Conservation (phyloP, 352 stramenopile genomes). For the Globisporangium rhizosaccharum region DNA sequence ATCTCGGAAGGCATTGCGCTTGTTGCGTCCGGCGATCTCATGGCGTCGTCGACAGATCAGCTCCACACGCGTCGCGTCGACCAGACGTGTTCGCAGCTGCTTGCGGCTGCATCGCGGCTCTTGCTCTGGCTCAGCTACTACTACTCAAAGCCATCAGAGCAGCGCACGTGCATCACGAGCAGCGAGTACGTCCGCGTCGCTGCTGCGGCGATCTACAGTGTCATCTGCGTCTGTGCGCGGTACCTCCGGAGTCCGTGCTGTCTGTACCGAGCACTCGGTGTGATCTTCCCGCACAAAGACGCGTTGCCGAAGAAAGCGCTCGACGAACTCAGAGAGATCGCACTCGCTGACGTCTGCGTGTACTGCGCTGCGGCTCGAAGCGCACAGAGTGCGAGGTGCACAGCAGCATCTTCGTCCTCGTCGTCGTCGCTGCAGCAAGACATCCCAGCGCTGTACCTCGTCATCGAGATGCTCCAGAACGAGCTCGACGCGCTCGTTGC, state of each 20-base stretch:
- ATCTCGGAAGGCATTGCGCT: conserved; percentile 50
- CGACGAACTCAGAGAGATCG: conserved; percentile 51
- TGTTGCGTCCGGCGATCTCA: conserved; percentile 49
- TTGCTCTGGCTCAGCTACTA: conserved; percentile 66
- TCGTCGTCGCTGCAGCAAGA: conserved; percentile 55
- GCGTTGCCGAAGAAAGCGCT: conserved; percentile 41
- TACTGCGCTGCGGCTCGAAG: conserved; percentile 25
- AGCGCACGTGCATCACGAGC: conserved; percentile 26
- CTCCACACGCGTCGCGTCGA: conserved; percentile 57
- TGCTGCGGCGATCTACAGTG: conserved; percentile 66
- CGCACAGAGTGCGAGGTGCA: background rate
- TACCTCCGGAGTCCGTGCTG: conserved; percentile 71
- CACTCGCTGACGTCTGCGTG: conserved; percentile 43
- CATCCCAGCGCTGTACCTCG: conserved; percentile 51
- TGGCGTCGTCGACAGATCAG: conserved; percentile 40
- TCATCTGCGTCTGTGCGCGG: conserved; percentile 55
- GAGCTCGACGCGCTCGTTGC: conserved; percentile 54
- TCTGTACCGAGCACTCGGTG: conserved; percentile 44
- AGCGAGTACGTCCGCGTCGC: conserved; percentile 59
- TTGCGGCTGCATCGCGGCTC: conserved; percentile 42
- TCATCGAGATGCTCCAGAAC: conserved; percentile 44
- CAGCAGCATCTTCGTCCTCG: background rate
- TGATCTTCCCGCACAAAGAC: conserved; percentile 75
- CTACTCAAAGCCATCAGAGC: conserved; percentile 35
- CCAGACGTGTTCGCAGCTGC: conserved; percentile 58